Evolutionary conservation across 108 stramenopile species (phyloP), one percentile per base, ranked within the genome.

Genomic region (Fragilariopsis cylindrus): DNA sequence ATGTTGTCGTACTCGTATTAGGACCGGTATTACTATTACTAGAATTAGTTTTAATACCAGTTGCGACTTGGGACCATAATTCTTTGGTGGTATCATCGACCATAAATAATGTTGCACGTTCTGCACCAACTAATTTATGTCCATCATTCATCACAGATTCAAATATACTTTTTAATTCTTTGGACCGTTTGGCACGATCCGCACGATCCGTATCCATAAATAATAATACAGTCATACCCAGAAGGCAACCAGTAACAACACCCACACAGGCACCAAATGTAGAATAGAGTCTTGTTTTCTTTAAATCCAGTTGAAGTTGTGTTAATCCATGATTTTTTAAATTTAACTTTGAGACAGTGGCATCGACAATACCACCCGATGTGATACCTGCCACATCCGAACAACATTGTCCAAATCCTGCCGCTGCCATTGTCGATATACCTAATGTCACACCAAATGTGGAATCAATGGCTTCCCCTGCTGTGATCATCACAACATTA

Each of bases 401-500:
- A 55, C 68, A 76, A 57, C 84, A 83, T 67, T 88, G 88, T 39
- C 89, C 92, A 53, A 90, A 87, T 13, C 87, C 88, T 40, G 94
- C 96, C 7, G 96, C 96, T 4, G 93, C 86, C 76, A 95, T 65
- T 7, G 96, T 96, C 0, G 92, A 86, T 16, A 95, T 81, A 0
- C 92, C 94, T 11, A 96, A 76, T 12, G 78, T 69, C 0, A 92
- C 92, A 45, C 96, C 96, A 58, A 96, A 78, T 9, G 85, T 79
- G 2, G 68, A 65, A 75, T 96, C 96, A 63, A 94, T 93, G 46
- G 80, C 65, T 15, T 94, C 92, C 43, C 96, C 96, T 12, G 94
- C 94, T 18, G 84, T 86, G 60, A 96, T 89, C 96, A 96, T 96
- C 4, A 76, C 75, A 90, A 90, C 47, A 75, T 94, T 96, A 74